Evolutionary conservation across 352 stramenopile species (phyloP), one percentile per base, ranked within the genome.

Genomic region (Thraustochytrium sp.): DNA sequence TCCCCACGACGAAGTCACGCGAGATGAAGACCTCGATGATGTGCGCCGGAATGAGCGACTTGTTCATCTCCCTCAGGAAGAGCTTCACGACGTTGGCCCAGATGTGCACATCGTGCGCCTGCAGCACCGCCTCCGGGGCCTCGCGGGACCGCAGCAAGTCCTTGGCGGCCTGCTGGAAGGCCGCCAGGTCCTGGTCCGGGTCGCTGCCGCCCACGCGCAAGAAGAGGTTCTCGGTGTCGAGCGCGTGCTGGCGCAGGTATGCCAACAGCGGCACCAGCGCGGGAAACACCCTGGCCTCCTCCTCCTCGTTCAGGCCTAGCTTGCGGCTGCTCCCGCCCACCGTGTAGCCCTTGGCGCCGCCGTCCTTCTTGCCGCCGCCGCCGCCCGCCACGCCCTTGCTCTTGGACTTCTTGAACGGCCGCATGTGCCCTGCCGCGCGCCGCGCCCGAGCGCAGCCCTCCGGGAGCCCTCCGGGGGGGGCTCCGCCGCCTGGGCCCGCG

Each of bases 61-160:
- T 44, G 16, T 68, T 68, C 68, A 80, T 80, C 48, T 80, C 68
- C 51, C 75, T 80, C 0, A 80, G 53, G 26, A 80, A 75, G 3
- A 80, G 40, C 31, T 80, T 80, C 9, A 75, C 3, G 3, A 80
- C 68, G 36, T 80, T 80, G 48, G 68, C 38, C 68, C 68, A 80
- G 9, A 80, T 42, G 53, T 68, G 44, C 21, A 40, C 68, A 26
- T 80, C 48, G 53, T 51, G 38, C 23, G 42, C 4, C 4, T 18
- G 4, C 4, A 80, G 48, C 29, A 68, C 68, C 4, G 40, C 5
- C 26, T 64, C 42, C 18, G 48, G 68, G 34, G 8, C 38, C 18
- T 61, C 46, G 31, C 46, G 31, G 11, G 29, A 64, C 5, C 68
- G 38, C 11, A 80, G 51, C 37, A 64, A 23, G 29, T 61, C 26